Base-by-base conservation (phyloP, 495 filamentous ascomycete species). In the Penicillium silybi region DNA sequence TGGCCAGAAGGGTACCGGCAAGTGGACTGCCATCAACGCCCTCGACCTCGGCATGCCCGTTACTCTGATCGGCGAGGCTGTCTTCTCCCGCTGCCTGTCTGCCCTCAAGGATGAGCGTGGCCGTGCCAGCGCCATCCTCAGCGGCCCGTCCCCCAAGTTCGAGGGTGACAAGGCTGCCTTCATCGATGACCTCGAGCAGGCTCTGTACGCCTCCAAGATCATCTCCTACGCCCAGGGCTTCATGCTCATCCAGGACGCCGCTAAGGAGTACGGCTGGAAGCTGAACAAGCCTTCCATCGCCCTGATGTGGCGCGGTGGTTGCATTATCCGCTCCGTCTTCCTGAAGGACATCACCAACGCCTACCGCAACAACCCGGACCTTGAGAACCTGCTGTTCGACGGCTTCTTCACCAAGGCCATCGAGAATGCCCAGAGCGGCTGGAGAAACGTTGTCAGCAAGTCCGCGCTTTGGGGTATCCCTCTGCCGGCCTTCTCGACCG, bases 281-380 rank as follows among this genome's bases (percentile, higher is more conserved):
- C 85, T 98, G 48, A 97, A 98, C 85, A 98, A 97, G 85, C 93
- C 93, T 50, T 96, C 95, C 55, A 98, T 98, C 67, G 93, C 93
- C 56, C 85, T 98, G 68, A 98, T 98, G 93, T 98, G 93, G 93
- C 90, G 93, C 71, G 93, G 93, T 75, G 93, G 93, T 53, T 98
- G 93, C 85, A 98, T 98, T 69, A 98, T 98, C 77, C 93, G 93
- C 74, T 97, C 95, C 56, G 93, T 98, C 68, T 98, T 98, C 90
- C 78, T 98, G 54, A 97, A 97, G 82, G 92, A 98, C 70, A 98
- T 98, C 77, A 98, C 95, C 56, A 85, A 85, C 49, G 93, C 93
- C 41, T 98, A 97, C 83, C 91, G 93, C 74, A 84, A 81, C 43
- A 84, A 97, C 79, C 88, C 91, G 44, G 89, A 98, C 52, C 86